phyloP scores from a whole-genome alignment of 148 eudicot genomes.

The Rhododendron kiyosumense region DNA sequence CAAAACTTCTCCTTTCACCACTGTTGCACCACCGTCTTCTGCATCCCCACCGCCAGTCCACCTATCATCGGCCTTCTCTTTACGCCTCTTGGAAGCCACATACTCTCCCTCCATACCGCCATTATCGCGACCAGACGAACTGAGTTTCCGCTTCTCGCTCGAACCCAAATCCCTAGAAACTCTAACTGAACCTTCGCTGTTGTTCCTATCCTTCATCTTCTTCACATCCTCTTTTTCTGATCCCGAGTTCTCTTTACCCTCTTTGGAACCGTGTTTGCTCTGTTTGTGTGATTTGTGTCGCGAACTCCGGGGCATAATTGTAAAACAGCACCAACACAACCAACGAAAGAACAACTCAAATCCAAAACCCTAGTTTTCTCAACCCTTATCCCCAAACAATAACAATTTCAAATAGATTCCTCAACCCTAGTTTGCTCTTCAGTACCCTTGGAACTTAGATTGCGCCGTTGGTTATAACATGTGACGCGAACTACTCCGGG shows the following conservation, averaged over 20 bases:
- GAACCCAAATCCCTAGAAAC: constrained; percentile 47
- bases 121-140: constrained; percentile 30
- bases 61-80: constrained; percentile 72
- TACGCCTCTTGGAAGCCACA: constrained; percentile 56
- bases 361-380: constrained; percentile 7
- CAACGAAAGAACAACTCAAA: neutral
- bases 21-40: constrained; percentile 19
- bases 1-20: constrained; percentile 30
- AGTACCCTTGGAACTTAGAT: neutral
- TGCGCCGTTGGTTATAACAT: neutral
- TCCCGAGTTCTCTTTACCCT: constrained; percentile 59
- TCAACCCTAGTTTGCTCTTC: neutral
- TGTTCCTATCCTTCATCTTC: constrained; percentile 50
- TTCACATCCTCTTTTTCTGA: constrained; percentile 59
- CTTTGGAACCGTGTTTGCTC: constrained; percentile 70
- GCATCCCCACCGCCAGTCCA: constrained; percentile 52
- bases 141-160: constrained; percentile 63
- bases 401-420: neutral
- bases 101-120: constrained; percentile 46
- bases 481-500: neutral
- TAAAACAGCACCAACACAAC: neutral
- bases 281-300: constrained; percentile 75
- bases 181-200: constrained; percentile 45
- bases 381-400: neutral
- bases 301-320: constrained; percentile 83